phyloP scores from a whole-genome alignment of 805 yeast genomes.

The Hanseniaspora singularis region DNA sequence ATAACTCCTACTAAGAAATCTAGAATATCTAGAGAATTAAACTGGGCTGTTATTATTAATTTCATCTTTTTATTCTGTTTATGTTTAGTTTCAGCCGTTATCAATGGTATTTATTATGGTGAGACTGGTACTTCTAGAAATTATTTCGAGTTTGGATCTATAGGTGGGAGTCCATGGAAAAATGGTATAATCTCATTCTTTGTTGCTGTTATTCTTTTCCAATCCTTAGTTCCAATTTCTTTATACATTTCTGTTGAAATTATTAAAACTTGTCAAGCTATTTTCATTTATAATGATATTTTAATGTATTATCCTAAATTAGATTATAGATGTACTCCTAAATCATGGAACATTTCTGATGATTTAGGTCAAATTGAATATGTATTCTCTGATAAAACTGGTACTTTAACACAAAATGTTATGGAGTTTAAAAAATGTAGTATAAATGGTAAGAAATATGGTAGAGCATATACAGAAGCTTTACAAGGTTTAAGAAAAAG shows the following conservation, averaged over 20 bases:
- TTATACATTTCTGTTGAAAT: constrained; percentile 72
- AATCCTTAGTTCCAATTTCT: constrained; percentile 72
- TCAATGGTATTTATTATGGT: constrained; percentile 56
- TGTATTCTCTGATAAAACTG: constrained; percentile 74
- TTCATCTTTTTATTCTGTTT: constrained; percentile 50
- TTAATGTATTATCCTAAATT: constrained; percentile 54
- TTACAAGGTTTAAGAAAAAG: constrained; percentile 66
- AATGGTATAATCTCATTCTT: constrained; percentile 65
- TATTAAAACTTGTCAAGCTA: constrained; percentile 71
- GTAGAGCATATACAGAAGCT: constrained; percentile 75
- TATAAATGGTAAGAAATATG: constrained; percentile 59
- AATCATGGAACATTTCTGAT: constrained; percentile 76
- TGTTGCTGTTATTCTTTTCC: constrained; percentile 65
- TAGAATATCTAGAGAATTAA: constrained; percentile 59
- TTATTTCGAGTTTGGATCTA: constrained; percentile 58
- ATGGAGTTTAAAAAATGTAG: constrained; percentile 81
- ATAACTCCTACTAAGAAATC: constrained; percentile 67
- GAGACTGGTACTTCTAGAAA: constrained; percentile 39
- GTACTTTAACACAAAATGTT: constrained; percentile 70
- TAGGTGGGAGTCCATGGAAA: constrained; percentile 50
- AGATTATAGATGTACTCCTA: constrained; percentile 75
- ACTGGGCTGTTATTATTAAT: constrained; percentile 56
- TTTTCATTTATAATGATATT: constrained; percentile 64
- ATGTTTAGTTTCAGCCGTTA: constrained; percentile 58
- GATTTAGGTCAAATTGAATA: constrained; percentile 80